Conservation (phyloP, 2,329 filamentous ascomycete genomes). For the Fusarium sp. region DNA sequence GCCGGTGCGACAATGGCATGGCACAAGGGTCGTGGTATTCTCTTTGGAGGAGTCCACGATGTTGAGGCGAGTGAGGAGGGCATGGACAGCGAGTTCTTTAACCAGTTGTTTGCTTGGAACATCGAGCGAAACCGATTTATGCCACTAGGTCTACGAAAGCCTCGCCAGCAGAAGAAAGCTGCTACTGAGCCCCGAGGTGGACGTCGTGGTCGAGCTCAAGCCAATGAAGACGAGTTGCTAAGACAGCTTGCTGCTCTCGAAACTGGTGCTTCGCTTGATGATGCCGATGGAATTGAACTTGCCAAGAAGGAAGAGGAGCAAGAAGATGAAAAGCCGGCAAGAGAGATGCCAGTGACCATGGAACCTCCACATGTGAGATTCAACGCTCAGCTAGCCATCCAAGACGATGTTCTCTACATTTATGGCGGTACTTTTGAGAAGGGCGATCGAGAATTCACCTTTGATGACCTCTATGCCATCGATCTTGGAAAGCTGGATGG, state of each 20-base stretch:
- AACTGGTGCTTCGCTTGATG: conserved; percentile 76
- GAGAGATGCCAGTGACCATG: conserved; percentile 77
- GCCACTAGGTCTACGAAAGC: conserved; percentile 81
- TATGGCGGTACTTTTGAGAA: conserved; percentile 97
- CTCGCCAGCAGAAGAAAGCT: conserved; percentile 74
- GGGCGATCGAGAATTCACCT: conserved; percentile 93
- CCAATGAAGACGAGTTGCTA: conserved; percentile 91
- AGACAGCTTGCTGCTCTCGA: conserved; percentile 89
- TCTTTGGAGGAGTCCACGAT: conserved; percentile 96
- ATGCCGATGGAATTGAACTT: conserved; percentile 64
- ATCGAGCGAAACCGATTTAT: conserved; percentile 97
- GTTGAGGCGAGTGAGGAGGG: conserved; percentile 93
- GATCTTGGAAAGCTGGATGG: conserved; percentile 96
- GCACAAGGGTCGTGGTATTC: conserved; percentile 92
- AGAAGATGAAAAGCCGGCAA: conserved; percentile 70
- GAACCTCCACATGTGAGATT: conserved; percentile 93
- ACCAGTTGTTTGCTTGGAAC: conserved; percentile 92
- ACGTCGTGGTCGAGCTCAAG: conserved; percentile 82
- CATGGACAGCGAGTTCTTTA: conserved; percentile 98
- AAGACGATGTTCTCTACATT: conserved; percentile 93
- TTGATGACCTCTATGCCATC: conserved; percentile 93
- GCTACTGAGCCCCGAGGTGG: conserved; percentile 68
- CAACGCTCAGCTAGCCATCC: conserved; percentile 90
- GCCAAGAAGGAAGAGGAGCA: conserved; percentile 67
- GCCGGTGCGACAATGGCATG: conserved; percentile 94